phyloP scores from a whole-genome alignment of 2,329 filamentous ascomycete species.

The Botryotinia narcissicola region DNA sequence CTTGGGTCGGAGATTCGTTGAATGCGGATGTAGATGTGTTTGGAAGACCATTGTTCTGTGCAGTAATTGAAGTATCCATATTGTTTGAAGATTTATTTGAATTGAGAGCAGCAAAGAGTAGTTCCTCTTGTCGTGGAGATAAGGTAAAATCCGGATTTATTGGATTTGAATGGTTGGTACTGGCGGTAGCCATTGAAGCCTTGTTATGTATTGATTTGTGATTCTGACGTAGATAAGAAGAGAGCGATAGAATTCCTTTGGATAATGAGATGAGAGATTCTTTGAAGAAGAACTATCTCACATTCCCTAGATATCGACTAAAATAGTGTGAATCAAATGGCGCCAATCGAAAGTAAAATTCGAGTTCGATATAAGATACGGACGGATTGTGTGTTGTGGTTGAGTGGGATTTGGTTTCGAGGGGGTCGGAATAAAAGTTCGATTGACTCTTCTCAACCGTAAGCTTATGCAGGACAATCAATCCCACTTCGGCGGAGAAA shows the following conservation, averaged over 20 bases:
- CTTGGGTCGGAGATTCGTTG: slow-evolving; percentile 48
- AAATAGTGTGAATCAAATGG: background rate
- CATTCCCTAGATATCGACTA: slow-evolving; percentile 6
- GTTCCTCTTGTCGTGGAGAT: slow-evolving; percentile 72
- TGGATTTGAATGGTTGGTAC: slow-evolving; percentile 3
- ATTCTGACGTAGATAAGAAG: slow-evolving; percentile 9
- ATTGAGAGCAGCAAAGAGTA: slow-evolving; percentile 73
- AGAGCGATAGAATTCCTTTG: background rate
- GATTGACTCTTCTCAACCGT: background rate
- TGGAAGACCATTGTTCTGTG: slow-evolving; percentile 43
- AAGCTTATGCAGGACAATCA: slow-evolving; percentile 16
- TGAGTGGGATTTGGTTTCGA: background rate
- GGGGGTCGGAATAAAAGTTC: slow-evolving; percentile 1
- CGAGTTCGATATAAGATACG: background rate
- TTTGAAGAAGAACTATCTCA: slow-evolving; percentile 1
- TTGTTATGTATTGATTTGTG: background rate
- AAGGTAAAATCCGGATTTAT: slow-evolving; percentile 62
- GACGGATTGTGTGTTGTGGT: background rate
- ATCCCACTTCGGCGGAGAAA: slow-evolving; percentile 2
- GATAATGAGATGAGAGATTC: background rate
- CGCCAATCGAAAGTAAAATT: background rate
- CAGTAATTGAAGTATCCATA: slow-evolving; percentile 31
- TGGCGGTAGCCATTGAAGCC: slow-evolving; percentile 10
- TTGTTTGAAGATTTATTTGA: slow-evolving; percentile 51
- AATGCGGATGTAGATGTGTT: slow-evolving; percentile 49